Evolutionary conservation across 1,139 yeast species (phyloP).

Genomic region (Suhomyces anneliseae): DNA sequence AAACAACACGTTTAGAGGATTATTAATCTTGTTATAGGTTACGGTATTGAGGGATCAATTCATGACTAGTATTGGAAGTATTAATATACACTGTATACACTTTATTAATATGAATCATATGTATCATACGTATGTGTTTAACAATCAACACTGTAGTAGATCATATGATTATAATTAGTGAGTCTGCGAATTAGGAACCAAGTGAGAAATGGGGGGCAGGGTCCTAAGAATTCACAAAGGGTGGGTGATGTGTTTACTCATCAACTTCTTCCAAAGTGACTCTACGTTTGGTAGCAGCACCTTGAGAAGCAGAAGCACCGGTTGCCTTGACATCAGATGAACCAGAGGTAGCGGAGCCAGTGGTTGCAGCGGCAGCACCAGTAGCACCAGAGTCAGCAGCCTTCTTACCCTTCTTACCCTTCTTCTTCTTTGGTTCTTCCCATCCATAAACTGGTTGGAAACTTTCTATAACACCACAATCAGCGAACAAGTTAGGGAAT

Average conservation of each 20-base stretch:
- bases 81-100: not conserved
- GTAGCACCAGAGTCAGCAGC: constrained; percentile 5
- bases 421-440: constrained; percentile 55
- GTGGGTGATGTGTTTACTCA: constrained; percentile 24
- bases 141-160: too few species aligned
- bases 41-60: not conserved
- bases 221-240: too few species aligned
- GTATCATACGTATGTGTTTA: too few species aligned
- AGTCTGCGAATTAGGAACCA: not conserved
- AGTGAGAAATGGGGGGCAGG: not conserved
- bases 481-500: constrained; percentile 94
- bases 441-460: constrained; percentile 87
- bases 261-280: constrained; percentile 49
- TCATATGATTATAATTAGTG: too few species aligned
- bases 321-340: constrained; percentile 3
- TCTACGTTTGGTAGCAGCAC: constrained; percentile 15
- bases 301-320: constrained; percentile 14
- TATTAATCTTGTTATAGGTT: not conserved
- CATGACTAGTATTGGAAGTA: not conserved
- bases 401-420: constrained; percentile 21
- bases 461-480: constrained; percentile 90
- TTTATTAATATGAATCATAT: not conserved
- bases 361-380: not conserved
- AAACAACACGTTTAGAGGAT: not conserved
- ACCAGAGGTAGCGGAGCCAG: not conserved